A percentile compares a stretch with the other conserved stretches of the same genome.
These are phyloP conservation scores for Lathyrus aphaca DNA, from an alignment of 306 rosid species.

Conservation along the genomic window DNA sequence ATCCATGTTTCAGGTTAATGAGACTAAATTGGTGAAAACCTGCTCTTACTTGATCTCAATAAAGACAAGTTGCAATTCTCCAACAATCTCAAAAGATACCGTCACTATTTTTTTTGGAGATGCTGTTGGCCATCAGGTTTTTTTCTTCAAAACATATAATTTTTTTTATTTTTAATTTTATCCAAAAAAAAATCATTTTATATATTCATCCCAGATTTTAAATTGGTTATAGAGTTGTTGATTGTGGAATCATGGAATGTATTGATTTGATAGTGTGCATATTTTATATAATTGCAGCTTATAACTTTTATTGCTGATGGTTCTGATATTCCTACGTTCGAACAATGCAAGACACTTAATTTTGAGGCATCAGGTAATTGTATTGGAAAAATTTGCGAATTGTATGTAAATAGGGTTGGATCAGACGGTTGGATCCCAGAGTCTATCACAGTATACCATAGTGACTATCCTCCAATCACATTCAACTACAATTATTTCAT, in stretches of 20 bases:
- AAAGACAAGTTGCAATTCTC: conserved; percentile 73
- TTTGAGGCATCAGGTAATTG: conserved; percentile 22
- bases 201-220: too few species aligned
- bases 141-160: too few species aligned
- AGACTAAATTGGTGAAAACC: not conserved
- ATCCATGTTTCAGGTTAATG: conserved; percentile 38
- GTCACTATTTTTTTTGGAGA: conserved; percentile 78
- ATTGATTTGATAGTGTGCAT: too few species aligned
- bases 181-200: too few species aligned
- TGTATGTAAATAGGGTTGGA: conserved; percentile 60
- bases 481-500: conserved; percentile 35
- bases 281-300: too few species aligned
- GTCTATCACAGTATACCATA: conserved; percentile 49
- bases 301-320: too few species aligned
- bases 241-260: too few species aligned
- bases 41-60: conserved; percentile 63
- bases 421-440: conserved; percentile 73
- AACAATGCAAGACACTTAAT: too few species aligned
- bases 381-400: conserved; percentile 48
- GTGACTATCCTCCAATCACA: conserved; percentile 35
- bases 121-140: conserved; percentile 74
- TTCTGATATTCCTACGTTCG: too few species aligned
- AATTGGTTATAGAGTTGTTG: too few species aligned
- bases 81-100: conserved; percentile 63
- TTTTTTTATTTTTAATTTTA: too few species aligned